phyloP scores from a whole-genome alignment of 2,329 filamentous ascomycete genomes.

The Xylariaceae sp. region DNA sequence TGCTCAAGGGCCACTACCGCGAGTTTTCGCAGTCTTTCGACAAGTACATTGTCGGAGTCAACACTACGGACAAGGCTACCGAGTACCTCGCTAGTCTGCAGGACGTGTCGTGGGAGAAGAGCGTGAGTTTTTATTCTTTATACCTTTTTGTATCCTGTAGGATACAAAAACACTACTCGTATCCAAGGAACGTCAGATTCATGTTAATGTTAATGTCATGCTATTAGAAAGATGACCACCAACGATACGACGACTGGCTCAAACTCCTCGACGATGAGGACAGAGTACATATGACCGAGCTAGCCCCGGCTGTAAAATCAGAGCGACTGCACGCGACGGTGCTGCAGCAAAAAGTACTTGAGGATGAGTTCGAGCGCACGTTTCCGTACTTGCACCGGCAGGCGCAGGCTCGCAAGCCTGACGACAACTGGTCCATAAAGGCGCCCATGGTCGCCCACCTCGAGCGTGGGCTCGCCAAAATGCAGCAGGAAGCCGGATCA shows the following conservation, averaged over 20 bases:
- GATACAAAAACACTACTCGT: no score
- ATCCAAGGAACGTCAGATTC: no score
- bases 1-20: constrained; percentile 61
- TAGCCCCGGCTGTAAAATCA: constrained; percentile 46
- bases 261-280: constrained; percentile 51
- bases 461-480: constrained; percentile 52
- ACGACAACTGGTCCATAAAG: constrained; percentile 51
- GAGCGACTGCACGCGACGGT: constrained; percentile 50
- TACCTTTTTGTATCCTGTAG: background rate
- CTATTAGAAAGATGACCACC: constrained; percentile 40
- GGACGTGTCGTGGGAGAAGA: constrained; percentile 42
- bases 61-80: constrained; percentile 49
- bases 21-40: constrained; percentile 61
- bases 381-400: constrained; percentile 55
- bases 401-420: constrained; percentile 42
- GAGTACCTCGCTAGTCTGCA: constrained; percentile 48
- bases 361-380: constrained; percentile 53
- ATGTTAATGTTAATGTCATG: background rate
- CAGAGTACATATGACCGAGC: constrained; percentile 44
- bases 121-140: constrained; percentile 36
- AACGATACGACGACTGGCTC: constrained; percentile 54
- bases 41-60: constrained; percentile 54
- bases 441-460: constrained; percentile 57
- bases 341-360: constrained; percentile 55
- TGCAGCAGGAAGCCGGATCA: constrained; percentile 43